These are phyloP conservation scores for Porphyrellus cyaneotinctus DNA, from an alignment of 768 basidiomycete genomes.

Conservation along the genomic window DNA sequence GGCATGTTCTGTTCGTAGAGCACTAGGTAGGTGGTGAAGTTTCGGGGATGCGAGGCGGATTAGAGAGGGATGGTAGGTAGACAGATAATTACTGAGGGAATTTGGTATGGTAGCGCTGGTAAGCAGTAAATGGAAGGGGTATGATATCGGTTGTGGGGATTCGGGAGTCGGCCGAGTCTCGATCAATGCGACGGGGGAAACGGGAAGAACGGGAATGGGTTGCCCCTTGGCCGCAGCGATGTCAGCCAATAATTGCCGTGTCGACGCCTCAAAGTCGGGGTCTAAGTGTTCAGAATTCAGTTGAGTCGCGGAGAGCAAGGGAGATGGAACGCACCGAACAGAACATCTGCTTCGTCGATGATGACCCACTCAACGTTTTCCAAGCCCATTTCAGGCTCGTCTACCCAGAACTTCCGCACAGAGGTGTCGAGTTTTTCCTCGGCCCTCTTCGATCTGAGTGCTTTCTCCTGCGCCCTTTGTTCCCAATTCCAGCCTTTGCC, in stretches of 20 bases:
- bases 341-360: conserved; percentile 87
- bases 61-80: conserved; percentile 55
- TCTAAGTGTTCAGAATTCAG: conserved; percentile 41
- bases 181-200: conserved; percentile 18
- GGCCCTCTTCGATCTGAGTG: conserved; percentile 24
- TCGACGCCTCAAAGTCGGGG: conserved; percentile 76
- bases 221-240: conserved; percentile 58
- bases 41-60: conserved; percentile 77
- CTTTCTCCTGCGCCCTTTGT: conserved; percentile 23
- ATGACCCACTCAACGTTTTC: conserved; percentile 83
- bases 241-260: conserved; percentile 64
- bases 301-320: not conserved
- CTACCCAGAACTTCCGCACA: conserved; percentile 37
- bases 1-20: conserved; percentile 68
- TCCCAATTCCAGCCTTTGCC: conserved; percentile 53
- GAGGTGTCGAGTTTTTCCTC: conserved; percentile 27
- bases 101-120: conserved; percentile 86
- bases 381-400: conserved; percentile 57
- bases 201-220: conserved; percentile 14
- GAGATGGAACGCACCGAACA: conserved; percentile 58
- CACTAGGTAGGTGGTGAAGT: conserved; percentile 72
- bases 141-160: conserved; percentile 30
- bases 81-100: conserved; percentile 63
- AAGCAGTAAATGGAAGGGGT: conserved; percentile 79
- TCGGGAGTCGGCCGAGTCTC: conserved; percentile 3